Conservation (phyloP, 805 yeast species). For the Phaffomyces antillensis region DNA sequence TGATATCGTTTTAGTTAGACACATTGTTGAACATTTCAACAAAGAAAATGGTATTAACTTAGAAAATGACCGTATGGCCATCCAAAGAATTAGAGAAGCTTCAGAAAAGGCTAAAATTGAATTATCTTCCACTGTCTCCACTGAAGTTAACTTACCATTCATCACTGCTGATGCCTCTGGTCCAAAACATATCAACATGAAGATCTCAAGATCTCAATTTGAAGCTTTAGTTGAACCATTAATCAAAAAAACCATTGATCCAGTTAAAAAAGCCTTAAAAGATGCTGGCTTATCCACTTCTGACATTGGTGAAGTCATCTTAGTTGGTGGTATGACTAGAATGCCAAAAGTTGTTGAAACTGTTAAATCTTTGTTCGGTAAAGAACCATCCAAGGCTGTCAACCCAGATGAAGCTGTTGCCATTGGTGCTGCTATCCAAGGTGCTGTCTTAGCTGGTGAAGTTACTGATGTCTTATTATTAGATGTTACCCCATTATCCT, state of each 20-base stretch:
- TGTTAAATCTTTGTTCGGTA: slow-evolving; percentile 54
- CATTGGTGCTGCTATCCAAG: slow-evolving; percentile 85
- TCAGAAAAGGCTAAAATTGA: slow-evolving; percentile 77
- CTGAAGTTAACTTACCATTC: slow-evolving; percentile 68
- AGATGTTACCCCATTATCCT: slow-evolving; percentile 93
- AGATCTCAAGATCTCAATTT: slow-evolving; percentile 59
- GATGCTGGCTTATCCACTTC: slow-evolving; percentile 63
- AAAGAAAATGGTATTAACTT: slow-evolving; percentile 32
- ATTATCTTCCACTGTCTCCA: slow-evolving; percentile 54
- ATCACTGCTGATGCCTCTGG: slow-evolving; percentile 39
- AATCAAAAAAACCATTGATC: slow-evolving; percentile 62
- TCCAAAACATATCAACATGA: slow-evolving; percentile 55
- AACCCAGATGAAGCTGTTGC: slow-evolving; percentile 91
- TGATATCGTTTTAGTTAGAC: slow-evolving; percentile 54
- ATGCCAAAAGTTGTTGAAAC: slow-evolving; percentile 74
- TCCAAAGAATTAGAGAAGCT: slow-evolving; percentile 74
- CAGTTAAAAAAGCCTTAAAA: slow-evolving; percentile 68
- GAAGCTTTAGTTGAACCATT: slow-evolving; percentile 61
- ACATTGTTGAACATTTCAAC: slow-evolving; percentile 53
- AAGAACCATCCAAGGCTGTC: slow-evolving; percentile 65
- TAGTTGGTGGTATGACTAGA: slow-evolving; percentile 87
- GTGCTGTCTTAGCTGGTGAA: slow-evolving; percentile 80
- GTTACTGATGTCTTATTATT: slow-evolving; percentile 70
- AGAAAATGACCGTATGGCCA: slow-evolving; percentile 35
- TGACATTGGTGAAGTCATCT: slow-evolving; percentile 67